Evolutionary conservation across 2,329 filamentous ascomycete genomes (phyloP).

Genomic region (Juglanconis sp.): DNA sequence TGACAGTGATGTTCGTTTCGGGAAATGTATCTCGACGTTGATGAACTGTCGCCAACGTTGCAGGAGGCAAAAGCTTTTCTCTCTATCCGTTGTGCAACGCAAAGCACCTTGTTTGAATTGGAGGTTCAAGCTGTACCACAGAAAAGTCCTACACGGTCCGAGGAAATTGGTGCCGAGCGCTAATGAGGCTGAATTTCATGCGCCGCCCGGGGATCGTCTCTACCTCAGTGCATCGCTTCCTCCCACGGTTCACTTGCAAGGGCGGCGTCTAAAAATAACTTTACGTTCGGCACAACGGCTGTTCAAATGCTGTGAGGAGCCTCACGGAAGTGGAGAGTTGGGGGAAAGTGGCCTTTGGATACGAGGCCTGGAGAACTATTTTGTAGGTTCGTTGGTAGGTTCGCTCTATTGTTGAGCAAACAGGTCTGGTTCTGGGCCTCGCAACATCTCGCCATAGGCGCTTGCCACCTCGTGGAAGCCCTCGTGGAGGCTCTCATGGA

Average conservation of each 20-base stretch:
- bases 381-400: not conserved
- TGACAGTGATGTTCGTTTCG: not conserved
- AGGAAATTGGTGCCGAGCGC: not conserved
- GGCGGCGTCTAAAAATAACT: slow-evolving; percentile 1
- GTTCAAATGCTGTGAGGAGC: not conserved
- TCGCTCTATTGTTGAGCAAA: not conserved
- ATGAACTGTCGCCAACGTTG: too few relatives aligned
- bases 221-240: not conserved
- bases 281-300: not conserved
- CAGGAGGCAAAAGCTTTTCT: too few relatives aligned
- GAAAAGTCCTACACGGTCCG: not conserved
- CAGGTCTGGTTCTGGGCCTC: too few relatives aligned
- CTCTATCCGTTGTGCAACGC: too few relatives aligned
- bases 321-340: not conserved
- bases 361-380: not conserved
- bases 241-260: not conserved
- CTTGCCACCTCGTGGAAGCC: too few relatives aligned
- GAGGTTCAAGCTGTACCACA: not conserved
- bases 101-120: not conserved
- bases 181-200: not conserved
- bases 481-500: too few relatives aligned
- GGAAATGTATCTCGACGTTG: too few relatives aligned
- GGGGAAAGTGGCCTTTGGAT: not conserved
- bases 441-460: too few relatives aligned
- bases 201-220: not conserved